These are phyloP conservation scores for Xylaria cubensis DNA, from an alignment of 495 filamentous ascomycete genomes.

Conservation along the genomic window DNA sequence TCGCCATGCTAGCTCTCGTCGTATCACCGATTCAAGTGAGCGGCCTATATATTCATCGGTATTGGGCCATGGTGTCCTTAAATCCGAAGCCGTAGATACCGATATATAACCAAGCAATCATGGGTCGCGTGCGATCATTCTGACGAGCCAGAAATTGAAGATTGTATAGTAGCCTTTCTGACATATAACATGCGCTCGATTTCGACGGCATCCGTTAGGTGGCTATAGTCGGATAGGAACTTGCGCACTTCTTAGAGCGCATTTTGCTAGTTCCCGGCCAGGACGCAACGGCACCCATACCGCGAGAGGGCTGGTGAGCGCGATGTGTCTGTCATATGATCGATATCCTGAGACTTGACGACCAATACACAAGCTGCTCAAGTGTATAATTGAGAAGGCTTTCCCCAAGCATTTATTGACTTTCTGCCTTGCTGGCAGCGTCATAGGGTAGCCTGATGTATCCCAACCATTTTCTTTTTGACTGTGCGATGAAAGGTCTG, in stretches of 20 bases:
- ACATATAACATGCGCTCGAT: neutral
- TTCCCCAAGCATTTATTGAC: neutral
- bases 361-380: neutral
- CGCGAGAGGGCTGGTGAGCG: neutral
- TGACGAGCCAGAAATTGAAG: neutral
- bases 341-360: neutral
- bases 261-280: neutral
- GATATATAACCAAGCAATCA: neutral
- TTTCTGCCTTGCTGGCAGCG: neutral
- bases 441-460: neutral
- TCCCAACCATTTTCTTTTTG: neutral
- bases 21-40: neutral
- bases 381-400: neutral
- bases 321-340: neutral
- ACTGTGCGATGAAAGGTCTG: neutral
- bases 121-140: neutral
- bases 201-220: neutral
- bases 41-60: neutral
- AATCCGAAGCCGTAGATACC: slow-evolving; percentile 4
- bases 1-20: neutral
- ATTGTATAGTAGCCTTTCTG: slow-evolving; percentile 1
- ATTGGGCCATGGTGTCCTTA: neutral
- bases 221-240: neutral
- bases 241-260: neutral
- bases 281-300: neutral